A percentile compares a stretch with the other conserved stretches of the same genome.
Evolutionary conservation across 495 filamentous ascomycete genomes (phyloP).

Genomic region (Neurospora terricola): DNA sequence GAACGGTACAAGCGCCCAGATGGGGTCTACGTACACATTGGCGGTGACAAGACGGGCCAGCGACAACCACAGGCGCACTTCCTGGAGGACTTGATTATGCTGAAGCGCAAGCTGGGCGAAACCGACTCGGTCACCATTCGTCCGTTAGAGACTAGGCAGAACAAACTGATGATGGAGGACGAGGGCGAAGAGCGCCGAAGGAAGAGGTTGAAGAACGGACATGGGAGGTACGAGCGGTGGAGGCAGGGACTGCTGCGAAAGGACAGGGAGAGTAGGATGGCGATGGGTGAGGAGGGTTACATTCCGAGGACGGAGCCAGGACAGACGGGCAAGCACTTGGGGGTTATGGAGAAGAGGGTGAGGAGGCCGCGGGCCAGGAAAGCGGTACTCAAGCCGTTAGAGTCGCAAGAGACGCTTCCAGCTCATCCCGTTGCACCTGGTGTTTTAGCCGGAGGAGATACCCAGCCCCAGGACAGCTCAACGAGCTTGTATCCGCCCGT

Average conservation of each 20-base stretch:
- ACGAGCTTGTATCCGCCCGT: neutral
- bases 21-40: slow-evolving; percentile 25
- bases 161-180: slow-evolving; percentile 22
- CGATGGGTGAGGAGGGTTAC: slow-evolving; percentile 6
- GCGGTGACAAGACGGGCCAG: slow-evolving; percentile 24
- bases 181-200: slow-evolving; percentile 21
- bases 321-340: slow-evolving; percentile 11
- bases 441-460: neutral
- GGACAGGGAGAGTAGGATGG: slow-evolving; percentile 2
- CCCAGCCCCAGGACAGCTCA: neutral
- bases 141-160: slow-evolving; percentile 27
- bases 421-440: neutral
- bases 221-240: slow-evolving; percentile 17
- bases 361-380: neutral
- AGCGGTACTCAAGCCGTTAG: neutral
- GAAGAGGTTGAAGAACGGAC: slow-evolving; percentile 15
- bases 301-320: slow-evolving; percentile 9
- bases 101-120: slow-evolving; percentile 46
- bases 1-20: slow-evolving; percentile 22
- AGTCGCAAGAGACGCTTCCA: neutral
- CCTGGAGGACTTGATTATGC: slow-evolving; percentile 32
- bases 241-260: slow-evolving; percentile 13
- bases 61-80: slow-evolving; percentile 35
- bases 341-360: neutral
- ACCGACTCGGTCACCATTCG: slow-evolving; percentile 42